phyloP scores from a whole-genome alignment of 495 filamentous ascomycete genomes.

The Xylaria intraflava region DNA sequence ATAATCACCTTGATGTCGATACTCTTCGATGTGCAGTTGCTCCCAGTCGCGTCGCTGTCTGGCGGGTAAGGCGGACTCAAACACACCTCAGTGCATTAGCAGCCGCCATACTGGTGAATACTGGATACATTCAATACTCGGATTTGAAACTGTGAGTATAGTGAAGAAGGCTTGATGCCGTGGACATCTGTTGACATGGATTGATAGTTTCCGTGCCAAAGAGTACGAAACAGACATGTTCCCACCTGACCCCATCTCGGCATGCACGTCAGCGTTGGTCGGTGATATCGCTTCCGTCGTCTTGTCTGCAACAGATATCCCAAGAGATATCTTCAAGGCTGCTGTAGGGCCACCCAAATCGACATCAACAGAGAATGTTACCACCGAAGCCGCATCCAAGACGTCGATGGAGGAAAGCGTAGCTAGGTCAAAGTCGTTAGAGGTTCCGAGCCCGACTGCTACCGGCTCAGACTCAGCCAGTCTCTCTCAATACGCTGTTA shows the following conservation, averaged over 20 bases:
- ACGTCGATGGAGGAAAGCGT: constrained; percentile 10
- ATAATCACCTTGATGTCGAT: constrained; percentile 57
- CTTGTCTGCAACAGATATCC: constrained; percentile 79
- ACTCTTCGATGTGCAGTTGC: constrained; percentile 57
- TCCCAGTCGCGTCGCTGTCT: constrained; percentile 60
- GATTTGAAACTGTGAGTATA: constrained; percentile 60
- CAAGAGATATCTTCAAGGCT: constrained; percentile 60
- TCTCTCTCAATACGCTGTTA: background rate
- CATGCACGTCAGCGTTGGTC: constrained; percentile 63
- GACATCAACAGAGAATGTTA: constrained; percentile 13
- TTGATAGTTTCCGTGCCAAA: constrained; percentile 51
- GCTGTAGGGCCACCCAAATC: constrained; percentile 20
- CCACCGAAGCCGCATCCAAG: constrained; percentile 5
- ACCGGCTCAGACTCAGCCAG: background rate
- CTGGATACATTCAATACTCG: constrained; percentile 53
- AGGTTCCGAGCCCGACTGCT: background rate
- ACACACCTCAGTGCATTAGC: constrained; percentile 63
- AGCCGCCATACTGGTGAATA: constrained; percentile 56
- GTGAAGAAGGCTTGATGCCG: background rate
- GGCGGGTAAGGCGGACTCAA: constrained; percentile 58
- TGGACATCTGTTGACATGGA: constrained; percentile 15
- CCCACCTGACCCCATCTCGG: constrained; percentile 65
- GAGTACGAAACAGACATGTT: constrained; percentile 69
- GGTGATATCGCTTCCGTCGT: constrained; percentile 68
- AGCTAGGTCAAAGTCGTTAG: constrained; percentile 16